These are phyloP conservation scores for Diaporthe eres DNA, from an alignment of 2,329 filamentous ascomycete species.

Conservation along the genomic window DNA sequence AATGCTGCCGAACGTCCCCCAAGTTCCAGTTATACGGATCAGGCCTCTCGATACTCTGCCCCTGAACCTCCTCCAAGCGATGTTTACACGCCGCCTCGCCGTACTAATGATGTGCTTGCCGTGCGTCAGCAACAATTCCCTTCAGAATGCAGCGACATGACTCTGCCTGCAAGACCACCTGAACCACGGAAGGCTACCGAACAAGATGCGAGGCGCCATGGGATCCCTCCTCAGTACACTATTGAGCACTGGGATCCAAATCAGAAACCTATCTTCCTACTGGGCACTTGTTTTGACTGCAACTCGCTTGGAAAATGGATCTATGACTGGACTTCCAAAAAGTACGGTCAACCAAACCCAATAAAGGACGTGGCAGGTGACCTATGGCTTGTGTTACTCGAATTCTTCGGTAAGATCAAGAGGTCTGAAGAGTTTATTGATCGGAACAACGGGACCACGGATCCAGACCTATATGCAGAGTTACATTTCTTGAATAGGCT, in stretches of 20 bases:
- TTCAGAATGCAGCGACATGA: not conserved
- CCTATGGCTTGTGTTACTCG: constrained; percentile 65
- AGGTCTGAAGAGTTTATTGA: constrained; percentile 83
- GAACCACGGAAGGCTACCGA: not conserved
- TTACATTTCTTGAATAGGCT: constrained; percentile 89
- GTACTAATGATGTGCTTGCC: too few species aligned
- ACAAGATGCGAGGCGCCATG: not conserved
- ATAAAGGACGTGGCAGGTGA: not conserved
- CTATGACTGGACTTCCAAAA: not conserved
- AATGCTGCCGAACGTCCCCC: too few species aligned
- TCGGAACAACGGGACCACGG: constrained; percentile 72
- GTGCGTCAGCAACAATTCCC: too few species aligned
- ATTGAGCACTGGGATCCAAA: not conserved
- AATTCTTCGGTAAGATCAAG: constrained; percentile 93
- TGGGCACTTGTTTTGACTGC: not conserved
- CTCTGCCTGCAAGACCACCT: not conserved
- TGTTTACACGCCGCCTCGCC: too few species aligned
- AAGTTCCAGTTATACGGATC: too few species aligned
- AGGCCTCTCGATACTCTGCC: too few species aligned
- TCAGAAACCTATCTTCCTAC: not conserved
- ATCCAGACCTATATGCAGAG: constrained; percentile 64
- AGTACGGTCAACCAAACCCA: not conserved
- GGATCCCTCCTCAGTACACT: not conserved
- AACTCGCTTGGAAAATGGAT: not conserved
- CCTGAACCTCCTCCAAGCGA: too few species aligned